Percentiles rank a stretch among this genome's conserved stretches.
Evolutionary conservation across 805 yeast species (phyloP).

Genomic region (Yarrowia sp.): DNA sequence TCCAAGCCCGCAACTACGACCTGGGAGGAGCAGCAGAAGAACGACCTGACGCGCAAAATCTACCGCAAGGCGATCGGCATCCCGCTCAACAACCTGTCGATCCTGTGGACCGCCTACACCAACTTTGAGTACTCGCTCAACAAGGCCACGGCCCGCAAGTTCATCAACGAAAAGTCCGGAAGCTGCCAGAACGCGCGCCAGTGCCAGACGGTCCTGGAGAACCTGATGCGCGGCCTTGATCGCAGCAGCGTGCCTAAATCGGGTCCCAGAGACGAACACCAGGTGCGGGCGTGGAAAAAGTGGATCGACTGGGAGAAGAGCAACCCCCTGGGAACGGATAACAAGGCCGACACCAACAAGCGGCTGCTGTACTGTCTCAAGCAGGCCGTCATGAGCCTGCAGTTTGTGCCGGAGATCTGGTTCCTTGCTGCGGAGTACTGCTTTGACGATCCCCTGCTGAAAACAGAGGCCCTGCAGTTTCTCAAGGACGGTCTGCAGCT

Average conservation of each 20-base stretch:
- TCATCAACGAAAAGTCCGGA: constrained; percentile 76
- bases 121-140: constrained; percentile 78
- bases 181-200: constrained; percentile 86
- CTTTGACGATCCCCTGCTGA: constrained; percentile 40
- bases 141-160: constrained; percentile 75
- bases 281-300: constrained; percentile 58
- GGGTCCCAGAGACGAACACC: constrained; percentile 37
- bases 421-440: constrained; percentile 51
- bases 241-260: constrained; percentile 40
- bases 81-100: constrained; percentile 76
- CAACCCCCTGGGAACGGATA: constrained; percentile 63
- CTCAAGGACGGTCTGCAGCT: constrained; percentile 55
- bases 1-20: constrained; percentile 55
- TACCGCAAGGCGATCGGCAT: constrained; percentile 66
- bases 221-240: constrained; percentile 52
- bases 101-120: constrained; percentile 76
- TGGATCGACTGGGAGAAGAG: constrained; percentile 80
- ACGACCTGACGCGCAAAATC: constrained; percentile 69
- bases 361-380: constrained; percentile 71
- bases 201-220: constrained; percentile 66
- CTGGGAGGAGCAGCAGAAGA: constrained; percentile 82
- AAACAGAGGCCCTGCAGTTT: constrained; percentile 42
- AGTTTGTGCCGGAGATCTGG: constrained; percentile 76
- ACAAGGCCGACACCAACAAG: constrained; percentile 46
- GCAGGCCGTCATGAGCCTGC: constrained; percentile 60